Conservation (phyloP, 2,329 filamentous ascomycete genomes). For the Cucurbitaria berberidis region DNA sequence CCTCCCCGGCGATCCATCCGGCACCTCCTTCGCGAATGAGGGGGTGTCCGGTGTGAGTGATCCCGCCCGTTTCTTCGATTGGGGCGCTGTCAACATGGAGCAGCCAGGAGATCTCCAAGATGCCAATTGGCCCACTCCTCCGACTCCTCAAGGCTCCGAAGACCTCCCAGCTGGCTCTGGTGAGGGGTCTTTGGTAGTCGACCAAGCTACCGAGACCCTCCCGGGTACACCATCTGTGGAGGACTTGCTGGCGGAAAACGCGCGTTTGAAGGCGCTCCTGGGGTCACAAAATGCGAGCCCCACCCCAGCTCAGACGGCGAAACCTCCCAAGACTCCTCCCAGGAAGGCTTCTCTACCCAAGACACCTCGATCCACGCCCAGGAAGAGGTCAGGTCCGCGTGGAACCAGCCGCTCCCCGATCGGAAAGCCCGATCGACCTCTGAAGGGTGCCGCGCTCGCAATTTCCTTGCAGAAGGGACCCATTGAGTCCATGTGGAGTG, state of each 20-base stretch:
- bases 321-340: background rate
- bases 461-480: background rate
- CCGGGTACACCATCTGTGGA: background rate
- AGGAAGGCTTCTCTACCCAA: background rate
- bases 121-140: background rate
- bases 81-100: background rate
- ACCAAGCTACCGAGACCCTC: background rate
- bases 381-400: constrained; percentile 6
- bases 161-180: background rate
- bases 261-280: constrained; percentile 7
- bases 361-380: background rate
- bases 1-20: background rate
- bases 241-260: constrained; percentile 3
- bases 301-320: background rate
- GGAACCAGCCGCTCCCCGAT: background rate
- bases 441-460: background rate
- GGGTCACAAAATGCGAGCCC: background rate
- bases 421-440: background rate
- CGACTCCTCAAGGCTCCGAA: background rate
- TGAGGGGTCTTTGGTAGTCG: background rate
- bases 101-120: background rate
- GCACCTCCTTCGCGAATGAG: background rate
- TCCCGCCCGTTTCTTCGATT: background rate
- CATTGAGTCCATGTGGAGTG: constrained; percentile 14
- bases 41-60: background rate